Evolutionary conservation across 169 alveolate species (phyloP).

Genomic region (Eimeria necatrix): DNA sequence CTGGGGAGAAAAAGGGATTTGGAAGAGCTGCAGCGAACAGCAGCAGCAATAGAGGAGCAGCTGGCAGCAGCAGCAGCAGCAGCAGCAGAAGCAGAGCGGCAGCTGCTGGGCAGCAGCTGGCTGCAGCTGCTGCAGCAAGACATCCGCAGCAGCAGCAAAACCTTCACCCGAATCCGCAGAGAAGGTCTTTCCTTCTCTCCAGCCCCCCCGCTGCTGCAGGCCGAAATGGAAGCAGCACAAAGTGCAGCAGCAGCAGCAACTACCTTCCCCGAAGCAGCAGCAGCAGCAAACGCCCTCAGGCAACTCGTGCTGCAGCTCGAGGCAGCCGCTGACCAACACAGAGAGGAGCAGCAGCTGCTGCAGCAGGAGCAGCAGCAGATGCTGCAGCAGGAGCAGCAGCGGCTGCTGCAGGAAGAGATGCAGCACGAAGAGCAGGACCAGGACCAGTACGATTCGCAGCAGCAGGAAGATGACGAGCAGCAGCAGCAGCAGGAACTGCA

Average conservation of each 20-base stretch:
- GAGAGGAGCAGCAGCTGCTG: neutral
- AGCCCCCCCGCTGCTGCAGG: too few relatives aligned
- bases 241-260: neutral
- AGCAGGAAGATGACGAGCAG: too few relatives aligned
- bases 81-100: neutral
- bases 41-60: neutral
- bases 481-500: too few relatives aligned
- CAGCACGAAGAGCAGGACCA: too few relatives aligned
- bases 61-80: neutral
- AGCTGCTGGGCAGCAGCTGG: constrained; percentile 4
- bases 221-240: neutral
- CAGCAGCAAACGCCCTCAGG: neutral
- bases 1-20: neutral
- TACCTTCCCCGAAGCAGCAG: too few relatives aligned
- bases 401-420: too few relatives aligned
- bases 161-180: too few relatives aligned
- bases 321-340: neutral
- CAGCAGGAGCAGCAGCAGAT: neutral
- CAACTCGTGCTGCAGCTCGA: neutral
- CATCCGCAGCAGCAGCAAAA: too few relatives aligned
- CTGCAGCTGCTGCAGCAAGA: constrained; percentile 9
- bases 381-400: too few relatives aligned
- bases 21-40: neutral
- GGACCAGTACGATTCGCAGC: too few relatives aligned
- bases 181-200: too few relatives aligned